Conservation (phyloP, 2,329 filamentous ascomycete genomes). For the Calonectria crousiana region DNA sequence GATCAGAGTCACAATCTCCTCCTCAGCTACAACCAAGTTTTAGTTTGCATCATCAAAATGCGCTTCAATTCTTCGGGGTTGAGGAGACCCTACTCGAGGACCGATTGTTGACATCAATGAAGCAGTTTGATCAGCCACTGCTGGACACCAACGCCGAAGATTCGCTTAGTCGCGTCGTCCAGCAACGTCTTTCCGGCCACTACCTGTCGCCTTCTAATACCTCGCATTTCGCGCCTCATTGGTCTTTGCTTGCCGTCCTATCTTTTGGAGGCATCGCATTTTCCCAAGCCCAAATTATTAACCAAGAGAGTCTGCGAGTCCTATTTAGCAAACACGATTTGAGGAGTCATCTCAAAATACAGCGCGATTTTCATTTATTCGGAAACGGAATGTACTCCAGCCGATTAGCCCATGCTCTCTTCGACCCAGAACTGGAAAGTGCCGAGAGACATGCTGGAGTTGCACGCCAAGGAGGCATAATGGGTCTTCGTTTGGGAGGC, state of each 20-base stretch:
- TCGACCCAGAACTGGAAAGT: slow-evolving; percentile 84
- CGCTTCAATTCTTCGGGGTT: slow-evolving; percentile 63
- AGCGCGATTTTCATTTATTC: slow-evolving; percentile 85
- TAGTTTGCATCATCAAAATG: neutral
- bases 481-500: slow-evolving; percentile 86
- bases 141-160: slow-evolving; percentile 45
- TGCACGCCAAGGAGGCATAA: slow-evolving; percentile 75
- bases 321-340: slow-evolving; percentile 82
- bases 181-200: slow-evolving; percentile 52
- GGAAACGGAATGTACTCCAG: slow-evolving; percentile 88
- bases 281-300: slow-evolving; percentile 82
- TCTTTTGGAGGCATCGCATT: slow-evolving; percentile 82
- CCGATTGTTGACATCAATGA: slow-evolving; percentile 64
- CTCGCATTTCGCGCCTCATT: slow-evolving; percentile 62
- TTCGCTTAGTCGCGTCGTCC: slow-evolving; percentile 55
- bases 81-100: slow-evolving; percentile 60
- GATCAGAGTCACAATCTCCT: neutral
- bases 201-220: slow-evolving; percentile 31
- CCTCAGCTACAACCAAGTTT: neutral
- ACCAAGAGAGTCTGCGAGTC: slow-evolving; percentile 78
- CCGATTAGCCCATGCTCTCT: slow-evolving; percentile 84
- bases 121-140: slow-evolving; percentile 53
- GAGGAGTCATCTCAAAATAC: slow-evolving; percentile 77
- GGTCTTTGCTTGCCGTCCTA: slow-evolving; percentile 73
- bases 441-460: slow-evolving; percentile 80